phyloP scores from a whole-genome alignment of 2,329 filamentous ascomycete genomes.

The Botryotinia convoluta region DNA sequence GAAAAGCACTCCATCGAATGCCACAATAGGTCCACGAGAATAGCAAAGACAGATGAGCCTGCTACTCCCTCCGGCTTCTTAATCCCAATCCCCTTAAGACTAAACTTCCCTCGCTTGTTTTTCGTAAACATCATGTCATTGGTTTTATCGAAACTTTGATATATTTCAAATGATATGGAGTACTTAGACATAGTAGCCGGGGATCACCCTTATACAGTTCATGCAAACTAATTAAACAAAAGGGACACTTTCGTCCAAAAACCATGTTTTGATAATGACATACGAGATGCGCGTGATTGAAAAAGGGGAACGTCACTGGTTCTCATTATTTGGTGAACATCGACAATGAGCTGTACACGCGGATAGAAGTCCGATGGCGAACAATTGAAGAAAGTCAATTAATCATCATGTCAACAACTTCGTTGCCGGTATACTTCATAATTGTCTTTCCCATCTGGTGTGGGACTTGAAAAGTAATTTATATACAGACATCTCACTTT shows the following conservation, averaged over 20 bases:
- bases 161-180: not conserved
- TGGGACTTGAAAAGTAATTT: not conserved
- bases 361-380: not conserved
- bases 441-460: too few species aligned
- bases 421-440: not conserved
- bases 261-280: not conserved
- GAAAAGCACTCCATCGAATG: conserved; percentile 59
- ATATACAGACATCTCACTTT: not conserved
- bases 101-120: not conserved
- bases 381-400: not conserved
- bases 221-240: not conserved
- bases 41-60: conserved; percentile 60
- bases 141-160: not conserved
- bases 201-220: not conserved
- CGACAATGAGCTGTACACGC: not conserved
- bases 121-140: not conserved
- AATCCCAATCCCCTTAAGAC: conserved; percentile 27
- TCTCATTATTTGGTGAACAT: not conserved
- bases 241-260: not conserved
- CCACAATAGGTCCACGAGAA: conserved; percentile 57
- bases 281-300: not conserved
- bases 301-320: not conserved
- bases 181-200: not conserved
- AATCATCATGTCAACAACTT: not conserved
- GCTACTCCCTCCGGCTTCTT: conserved; percentile 50